phyloP scores from a whole-genome alignment of 2,329 filamentous ascomycete genomes.

The Pleomassaria siparia region DNA sequence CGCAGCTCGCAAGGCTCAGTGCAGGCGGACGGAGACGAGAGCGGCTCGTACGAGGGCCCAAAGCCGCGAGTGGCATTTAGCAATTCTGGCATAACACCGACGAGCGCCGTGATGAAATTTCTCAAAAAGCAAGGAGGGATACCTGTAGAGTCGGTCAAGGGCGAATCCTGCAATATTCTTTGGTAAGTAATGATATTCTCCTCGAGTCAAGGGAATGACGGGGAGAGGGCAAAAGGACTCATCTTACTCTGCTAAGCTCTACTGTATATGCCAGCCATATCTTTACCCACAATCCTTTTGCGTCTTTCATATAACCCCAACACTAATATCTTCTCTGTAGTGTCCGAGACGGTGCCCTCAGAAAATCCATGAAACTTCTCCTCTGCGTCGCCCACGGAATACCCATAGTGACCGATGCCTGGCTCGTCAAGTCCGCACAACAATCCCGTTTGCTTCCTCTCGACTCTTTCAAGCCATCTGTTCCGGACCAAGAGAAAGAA shows the following conservation, averaged over 20 bases:
- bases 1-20: constrained; percentile 2
- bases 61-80: constrained; percentile 37
- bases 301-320: background rate
- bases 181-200: constrained; percentile 24
- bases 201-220: background rate
- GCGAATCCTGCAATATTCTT: constrained; percentile 30
- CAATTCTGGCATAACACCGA: constrained; percentile 30
- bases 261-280: too few relatives aligned
- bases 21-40: background rate
- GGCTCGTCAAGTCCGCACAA: constrained; percentile 46
- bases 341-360: constrained; percentile 42
- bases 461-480: constrained; percentile 35
- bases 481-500: constrained; percentile 38
- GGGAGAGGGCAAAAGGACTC: background rate
- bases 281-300: too few relatives aligned
- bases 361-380: constrained; percentile 50
- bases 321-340: constrained; percentile 31
- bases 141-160: constrained; percentile 34
- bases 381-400: constrained; percentile 47
- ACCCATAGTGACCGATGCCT: constrained; percentile 50
- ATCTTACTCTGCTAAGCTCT: background rate
- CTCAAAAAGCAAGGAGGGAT: constrained; percentile 36
- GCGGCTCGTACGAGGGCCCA: constrained; percentile 24
- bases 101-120: constrained; percentile 31
- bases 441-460: constrained; percentile 40